Evolutionary conservation across 768 basidiomycete species (phyloP), one percentile per base, ranked within the genome.

Genomic region (Mycena pura): DNA sequence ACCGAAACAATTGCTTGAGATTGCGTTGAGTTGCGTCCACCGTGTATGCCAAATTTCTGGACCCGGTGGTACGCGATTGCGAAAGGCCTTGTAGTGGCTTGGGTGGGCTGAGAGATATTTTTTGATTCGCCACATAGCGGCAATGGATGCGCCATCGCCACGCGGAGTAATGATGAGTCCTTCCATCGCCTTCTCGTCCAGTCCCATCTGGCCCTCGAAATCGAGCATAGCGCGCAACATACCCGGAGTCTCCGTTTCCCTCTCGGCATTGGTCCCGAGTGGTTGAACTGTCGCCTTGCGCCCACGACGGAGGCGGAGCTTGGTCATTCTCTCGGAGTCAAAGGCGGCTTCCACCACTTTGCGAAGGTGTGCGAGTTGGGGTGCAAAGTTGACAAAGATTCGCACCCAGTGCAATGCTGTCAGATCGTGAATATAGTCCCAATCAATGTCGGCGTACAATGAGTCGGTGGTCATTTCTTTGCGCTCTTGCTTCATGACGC

Each of bases 371-470:
- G 44, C 47, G 13, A 75, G 64, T 36, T 57, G 40, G 6, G 70
- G 71, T n/a, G 72, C 40, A 45, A 63, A 68, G 15, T 51, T 45
- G 2, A 62, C 65, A 6, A 74, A 67, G 13, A 66, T 57, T 6
- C 56, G 61, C 2, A 70, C 57, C 65, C 66, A 73, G 31, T 73
- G 70, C 3, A 74, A 61, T 5, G 64, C 43, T 10, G 64, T 62
- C 0, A 71, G 39, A 2, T 32, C 36, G 36, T 69, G 59, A 27
- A 57, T 45, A 40, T 69, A 68, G 15, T 34, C 31, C 50, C 48
- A 57, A 45, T 73, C 69, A 22, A 72, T 66, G 25, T 57, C 51
- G 13, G 41, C 31, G 28, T 52, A 40, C 14, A 74, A 55, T 11
- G 55, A 21, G 4, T 66, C 45, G 4, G 62, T 64, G 5, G 70